A percentile compares a stretch with the other conserved stretches of the same genome.
Conservation (phyloP, 2,329 filamentous ascomycete genomes). For the Penicillium sp. region DNA sequence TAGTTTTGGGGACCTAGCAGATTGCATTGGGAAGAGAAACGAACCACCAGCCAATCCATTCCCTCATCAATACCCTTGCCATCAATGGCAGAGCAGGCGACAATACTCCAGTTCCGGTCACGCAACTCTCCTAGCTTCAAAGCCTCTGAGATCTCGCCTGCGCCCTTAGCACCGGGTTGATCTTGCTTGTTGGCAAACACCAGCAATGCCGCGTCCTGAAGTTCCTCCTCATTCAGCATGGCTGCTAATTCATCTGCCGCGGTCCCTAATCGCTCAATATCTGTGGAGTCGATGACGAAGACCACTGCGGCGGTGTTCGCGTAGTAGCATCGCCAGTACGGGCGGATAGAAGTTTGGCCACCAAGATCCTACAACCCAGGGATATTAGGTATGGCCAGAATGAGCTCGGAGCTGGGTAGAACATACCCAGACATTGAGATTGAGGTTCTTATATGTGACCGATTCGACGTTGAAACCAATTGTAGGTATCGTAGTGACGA, state of each 20-base stretch:
- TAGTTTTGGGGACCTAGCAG: not conserved
- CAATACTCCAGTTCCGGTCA: conserved; percentile 98
- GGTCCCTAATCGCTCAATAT: conserved; percentile 91
- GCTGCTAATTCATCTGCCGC: conserved; percentile 88
- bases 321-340: conserved; percentile 99
- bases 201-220: conserved; percentile 84
- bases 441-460: conserved; percentile 96
- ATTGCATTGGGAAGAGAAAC: conserved; percentile 30
- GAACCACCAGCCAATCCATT: conserved; percentile 97
- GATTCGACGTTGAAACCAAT: conserved; percentile 99
- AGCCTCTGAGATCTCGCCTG: conserved; percentile 93
- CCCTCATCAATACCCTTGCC: conserved; percentile 92
- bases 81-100: conserved; percentile 94
- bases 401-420: not conserved
- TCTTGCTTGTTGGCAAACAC: conserved; percentile 99
- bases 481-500: conserved; percentile 97
- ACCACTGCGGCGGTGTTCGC: conserved; percentile 97
- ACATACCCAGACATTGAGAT: conserved; percentile 96
- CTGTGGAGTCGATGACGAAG: conserved; percentile 97
- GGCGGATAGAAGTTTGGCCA: conserved; percentile 96
- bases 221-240: conserved; percentile 96
- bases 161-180: conserved; percentile 92
- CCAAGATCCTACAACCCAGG: conserved; percentile 67
- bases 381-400: conserved; percentile 2
- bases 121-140: conserved; percentile 84